Evolutionary conservation across 2,329 filamentous ascomycete species (phyloP).

Genomic region (Scedosporium boydii): DNA sequence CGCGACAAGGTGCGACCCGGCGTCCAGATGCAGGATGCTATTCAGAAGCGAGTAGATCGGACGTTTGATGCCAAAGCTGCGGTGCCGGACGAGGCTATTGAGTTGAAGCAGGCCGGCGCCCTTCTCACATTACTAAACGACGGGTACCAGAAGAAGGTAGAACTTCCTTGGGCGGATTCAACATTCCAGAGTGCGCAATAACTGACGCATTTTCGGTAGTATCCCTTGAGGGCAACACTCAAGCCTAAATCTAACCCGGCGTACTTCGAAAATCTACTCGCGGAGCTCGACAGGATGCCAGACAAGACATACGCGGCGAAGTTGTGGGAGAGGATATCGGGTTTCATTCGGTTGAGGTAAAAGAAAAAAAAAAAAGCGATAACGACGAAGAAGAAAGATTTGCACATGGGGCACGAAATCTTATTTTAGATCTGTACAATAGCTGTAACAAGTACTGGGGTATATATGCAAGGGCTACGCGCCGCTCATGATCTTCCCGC

Average conservation of each 20-base stretch:
- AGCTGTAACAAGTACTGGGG: conserved; percentile 10
- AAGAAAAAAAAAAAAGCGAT: conserved; percentile 11
- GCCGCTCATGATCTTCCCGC: conserved; percentile 1
- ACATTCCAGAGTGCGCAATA: conserved; percentile 12
- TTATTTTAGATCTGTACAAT: conserved; percentile 9
- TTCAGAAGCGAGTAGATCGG: conserved; percentile 26
- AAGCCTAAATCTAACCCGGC: conserved; percentile 53
- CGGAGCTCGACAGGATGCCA: conserved; percentile 55
- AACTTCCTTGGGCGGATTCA: conserved; percentile 1
- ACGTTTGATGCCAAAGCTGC: neutral
- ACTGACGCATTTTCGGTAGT: neutral
- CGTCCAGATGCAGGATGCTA: conserved; percentile 49
- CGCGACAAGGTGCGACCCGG: conserved; percentile 54
- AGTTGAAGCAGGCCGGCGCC: conserved; percentile 49
- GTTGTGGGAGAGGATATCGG: conserved; percentile 44
- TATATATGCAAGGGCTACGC: conserved; percentile 10
- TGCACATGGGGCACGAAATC: neutral
- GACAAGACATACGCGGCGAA: conserved; percentile 43
- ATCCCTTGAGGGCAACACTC: conserved; percentile 30
- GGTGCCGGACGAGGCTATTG: conserved; percentile 28
- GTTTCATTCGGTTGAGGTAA: conserved; percentile 48
- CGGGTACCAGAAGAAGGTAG: conserved; percentile 46
- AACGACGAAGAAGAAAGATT: neutral
- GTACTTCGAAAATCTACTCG: conserved; percentile 52
- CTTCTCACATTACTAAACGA: conserved; percentile 50